Percentiles rank a stretch among this genome's conserved stretches.
Evolutionary conservation across 192 early-diverging fungal genomes (phyloP).

Genomic region (Linnemannia hyalina): DNA sequence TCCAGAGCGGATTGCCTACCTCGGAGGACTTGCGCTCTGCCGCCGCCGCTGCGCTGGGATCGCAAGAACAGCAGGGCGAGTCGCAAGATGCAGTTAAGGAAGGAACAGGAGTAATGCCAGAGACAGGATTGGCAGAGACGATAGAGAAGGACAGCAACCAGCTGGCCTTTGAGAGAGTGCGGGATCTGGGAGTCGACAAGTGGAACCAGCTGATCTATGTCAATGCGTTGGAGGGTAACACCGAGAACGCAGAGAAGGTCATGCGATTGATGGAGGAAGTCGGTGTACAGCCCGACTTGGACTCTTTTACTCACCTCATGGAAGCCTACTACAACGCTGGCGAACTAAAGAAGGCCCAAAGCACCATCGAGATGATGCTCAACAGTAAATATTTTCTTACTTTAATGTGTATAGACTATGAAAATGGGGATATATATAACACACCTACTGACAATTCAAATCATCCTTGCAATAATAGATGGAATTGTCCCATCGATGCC

Average conservation of each 20-base stretch:
- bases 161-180: conserved; percentile 22
- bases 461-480: conserved; percentile 2
- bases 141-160: conserved; percentile 10
- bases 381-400: conserved; percentile 45
- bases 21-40: conserved; percentile 13
- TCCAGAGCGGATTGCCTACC: conserved; percentile 32
- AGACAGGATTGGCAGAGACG: not conserved
- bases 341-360: conserved; percentile 70
- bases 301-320: conserved; percentile 83
- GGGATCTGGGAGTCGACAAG: conserved; percentile 27
- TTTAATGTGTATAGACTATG: too few species aligned
- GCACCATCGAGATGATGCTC: conserved; percentile 75
- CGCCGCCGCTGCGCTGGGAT: not conserved
- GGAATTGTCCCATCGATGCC: conserved; percentile 26
- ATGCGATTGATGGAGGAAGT: conserved; percentile 63
- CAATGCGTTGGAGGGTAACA: conserved; percentile 42
- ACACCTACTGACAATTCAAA: not conserved
- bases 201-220: conserved; percentile 50
- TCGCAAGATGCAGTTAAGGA: not conserved
- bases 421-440: too few species aligned
- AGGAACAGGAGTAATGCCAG: not conserved
- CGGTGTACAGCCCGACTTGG: conserved; percentile 74
- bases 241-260: conserved; percentile 40
- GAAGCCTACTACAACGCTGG: conserved; percentile 80
- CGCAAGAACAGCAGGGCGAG: not conserved